Evolutionary conservation across 2,329 filamentous ascomycete species (phyloP).

Genomic region (Furcasterigmium furcatum): DNA sequence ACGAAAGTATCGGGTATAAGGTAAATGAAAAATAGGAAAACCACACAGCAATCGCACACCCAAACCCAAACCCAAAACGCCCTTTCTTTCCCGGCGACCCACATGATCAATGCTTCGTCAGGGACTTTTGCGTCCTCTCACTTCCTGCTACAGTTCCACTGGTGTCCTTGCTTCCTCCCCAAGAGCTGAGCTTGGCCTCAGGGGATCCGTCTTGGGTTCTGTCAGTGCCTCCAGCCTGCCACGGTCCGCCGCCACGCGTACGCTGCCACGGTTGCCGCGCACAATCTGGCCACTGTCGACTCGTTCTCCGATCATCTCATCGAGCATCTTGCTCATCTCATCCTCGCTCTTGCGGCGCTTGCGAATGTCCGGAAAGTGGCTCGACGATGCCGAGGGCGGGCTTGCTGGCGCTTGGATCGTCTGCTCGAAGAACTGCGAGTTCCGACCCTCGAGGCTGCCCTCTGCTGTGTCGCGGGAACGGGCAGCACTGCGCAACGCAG

Average conservation of each 20-base stretch:
- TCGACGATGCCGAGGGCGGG: constrained; percentile 9
- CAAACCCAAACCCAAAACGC: constrained; percentile 7
- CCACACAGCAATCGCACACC: neutral
- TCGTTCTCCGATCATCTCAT: constrained; percentile 93
- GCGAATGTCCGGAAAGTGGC: constrained; percentile 20
- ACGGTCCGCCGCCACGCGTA: constrained; percentile 50
- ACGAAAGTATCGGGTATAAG: constrained; percentile 33
- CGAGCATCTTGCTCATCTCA: constrained; percentile 89
- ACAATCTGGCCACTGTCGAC: constrained; percentile 74
- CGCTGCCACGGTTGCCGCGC: constrained; percentile 63
- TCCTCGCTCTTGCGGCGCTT: constrained; percentile 70
- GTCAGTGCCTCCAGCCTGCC: constrained; percentile 32
- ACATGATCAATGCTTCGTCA: neutral
- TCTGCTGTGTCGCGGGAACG: constrained; percentile 83
- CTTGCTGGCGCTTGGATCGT: constrained; percentile 9
- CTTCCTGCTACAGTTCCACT: constrained; percentile 22
- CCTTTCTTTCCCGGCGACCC: constrained; percentile 3
- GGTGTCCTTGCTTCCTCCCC: constrained; percentile 14
- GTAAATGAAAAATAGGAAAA: constrained; percentile 10
- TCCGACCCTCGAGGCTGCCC: constrained; percentile 21
- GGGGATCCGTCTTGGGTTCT: constrained; percentile 28
- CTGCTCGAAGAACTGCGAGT: constrained; percentile 19
- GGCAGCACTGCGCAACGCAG: constrained; percentile 79
- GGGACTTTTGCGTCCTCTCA: constrained; percentile 4
- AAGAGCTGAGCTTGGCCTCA: constrained; percentile 30